Evolutionary conservation across 2,329 filamentous ascomycete genomes (phyloP).

Genomic region (Exophiala xenobiotica): DNA sequence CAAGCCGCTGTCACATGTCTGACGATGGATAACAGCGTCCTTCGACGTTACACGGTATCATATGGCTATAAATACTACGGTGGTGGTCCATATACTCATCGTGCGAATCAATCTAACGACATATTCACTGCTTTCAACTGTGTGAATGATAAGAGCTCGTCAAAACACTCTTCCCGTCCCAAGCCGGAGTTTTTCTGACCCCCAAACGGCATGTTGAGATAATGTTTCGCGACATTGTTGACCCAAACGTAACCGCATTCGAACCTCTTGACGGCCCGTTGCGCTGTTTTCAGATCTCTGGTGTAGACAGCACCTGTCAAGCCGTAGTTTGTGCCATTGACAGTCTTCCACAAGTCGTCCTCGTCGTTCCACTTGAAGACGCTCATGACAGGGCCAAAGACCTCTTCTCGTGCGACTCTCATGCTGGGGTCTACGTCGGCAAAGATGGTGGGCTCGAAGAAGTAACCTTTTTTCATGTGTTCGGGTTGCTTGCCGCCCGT

Average conservation of each 20-base stretch:
- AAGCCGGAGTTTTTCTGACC: slow-evolving; percentile 24
- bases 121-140: too few species aligned
- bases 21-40: too few species aligned
- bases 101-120: too few species aligned
- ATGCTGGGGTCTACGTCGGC: slow-evolving; percentile 19
- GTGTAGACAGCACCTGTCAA: slow-evolving; percentile 15
- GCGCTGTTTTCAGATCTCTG: slow-evolving; percentile 8
- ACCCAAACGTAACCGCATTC: slow-evolving; percentile 17
- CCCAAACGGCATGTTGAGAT: slow-evolving; percentile 20
- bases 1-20: too few species aligned
- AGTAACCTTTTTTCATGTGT: slow-evolving; percentile 17
- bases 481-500: slow-evolving; percentile 5
- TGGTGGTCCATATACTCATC: too few species aligned
- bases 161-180: slow-evolving; percentile 21
- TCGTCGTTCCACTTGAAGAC: slow-evolving; percentile 17
- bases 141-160: too few species aligned
- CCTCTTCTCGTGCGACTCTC: slow-evolving; percentile 22
- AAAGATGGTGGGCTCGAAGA: slow-evolving; percentile 23
- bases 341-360: slow-evolving; percentile 8
- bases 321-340: slow-evolving; percentile 15
- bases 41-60: too few species aligned
- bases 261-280: slow-evolving; percentile 7
- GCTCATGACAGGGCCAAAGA: slow-evolving; percentile 23
- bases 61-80: too few species aligned
- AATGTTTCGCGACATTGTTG: slow-evolving; percentile 17